Conservation (phyloP, 108 stramenopile genomes). For the Schizochytrium sp. region DNA sequence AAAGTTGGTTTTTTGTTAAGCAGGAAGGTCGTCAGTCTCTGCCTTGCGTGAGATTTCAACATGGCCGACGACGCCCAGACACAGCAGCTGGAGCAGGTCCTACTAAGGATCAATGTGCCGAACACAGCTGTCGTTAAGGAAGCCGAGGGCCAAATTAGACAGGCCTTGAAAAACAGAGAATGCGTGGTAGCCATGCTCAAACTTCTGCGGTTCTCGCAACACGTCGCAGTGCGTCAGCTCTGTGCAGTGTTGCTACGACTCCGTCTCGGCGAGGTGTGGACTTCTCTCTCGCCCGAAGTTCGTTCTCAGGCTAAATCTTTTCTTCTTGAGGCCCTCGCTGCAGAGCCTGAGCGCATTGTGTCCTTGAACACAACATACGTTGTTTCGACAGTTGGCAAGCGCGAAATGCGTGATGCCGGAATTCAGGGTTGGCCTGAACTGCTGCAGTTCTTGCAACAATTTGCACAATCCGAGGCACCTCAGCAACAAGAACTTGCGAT, state of each 20-base stretch:
- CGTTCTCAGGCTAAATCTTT: neutral
- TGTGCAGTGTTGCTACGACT: constrained; percentile 44
- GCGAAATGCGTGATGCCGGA: constrained; percentile 32
- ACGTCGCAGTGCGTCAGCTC: constrained; percentile 42
- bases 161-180: neutral
- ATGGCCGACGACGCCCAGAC: constrained; percentile 22
- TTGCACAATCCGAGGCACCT: constrained; percentile 8
- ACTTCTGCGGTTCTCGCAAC: constrained; percentile 29
- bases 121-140: constrained; percentile 49
- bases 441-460: neutral
- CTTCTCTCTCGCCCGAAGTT: neutral
- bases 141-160: constrained; percentile 18
- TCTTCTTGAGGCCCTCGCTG: constrained; percentile 44
- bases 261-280: neutral
- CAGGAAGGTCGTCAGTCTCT: too few relatives aligned
- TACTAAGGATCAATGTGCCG: constrained; percentile 45
- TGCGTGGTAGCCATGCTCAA: neutral
- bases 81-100: constrained; percentile 46
- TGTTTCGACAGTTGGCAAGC: constrained; percentile 36
- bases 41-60: neutral
- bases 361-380: constrained; percentile 44
- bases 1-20: too few relatives aligned
- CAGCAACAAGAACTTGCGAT: constrained; percentile 33
- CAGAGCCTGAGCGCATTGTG: constrained; percentile 51
- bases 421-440: constrained; percentile 54